These are phyloP conservation scores for Lathyrus oleraceus DNA, from an alignment of 306 rosid genomes.

Conservation along the genomic window DNA sequence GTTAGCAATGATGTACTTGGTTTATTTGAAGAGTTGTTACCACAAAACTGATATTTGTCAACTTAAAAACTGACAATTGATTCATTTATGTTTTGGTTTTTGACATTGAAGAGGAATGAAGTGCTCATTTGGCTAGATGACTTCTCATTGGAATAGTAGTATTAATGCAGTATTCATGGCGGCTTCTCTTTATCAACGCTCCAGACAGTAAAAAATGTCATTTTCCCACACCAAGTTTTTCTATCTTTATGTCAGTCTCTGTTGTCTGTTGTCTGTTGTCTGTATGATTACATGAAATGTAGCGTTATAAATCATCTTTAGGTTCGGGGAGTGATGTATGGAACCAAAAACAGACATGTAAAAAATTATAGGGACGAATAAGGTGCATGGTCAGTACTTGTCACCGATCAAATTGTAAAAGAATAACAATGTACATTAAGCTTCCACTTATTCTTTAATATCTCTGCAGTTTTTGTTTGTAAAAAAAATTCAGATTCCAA, in stretches of 20 bases:
- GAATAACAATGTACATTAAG: neutral
- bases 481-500: too few relatives aligned
- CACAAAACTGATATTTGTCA: neutral
- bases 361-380: neutral
- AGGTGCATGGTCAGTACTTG: neutral
- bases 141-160: conserved; percentile 65
- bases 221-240: neutral
- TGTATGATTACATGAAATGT: conserved; percentile 18
- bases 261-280: conserved; percentile 12
- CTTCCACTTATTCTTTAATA: neutral
- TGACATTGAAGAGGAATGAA: conserved; percentile 78
- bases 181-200: conserved; percentile 5
- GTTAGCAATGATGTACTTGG: neutral
- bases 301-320: neutral
- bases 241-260: conserved; percentile 8
- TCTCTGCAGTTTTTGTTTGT: neutral
- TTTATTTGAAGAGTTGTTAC: neutral
- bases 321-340: neutral
- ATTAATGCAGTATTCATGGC: neutral
- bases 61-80: conserved; percentile 27
- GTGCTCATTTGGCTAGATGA: conserved; percentile 85
- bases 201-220: neutral
- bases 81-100: conserved; percentile 33
- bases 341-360: neutral
- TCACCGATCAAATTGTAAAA: conserved; percentile 8